Evolutionary conservation across 2,329 filamentous ascomycete genomes (phyloP).

Genomic region (Hansfordia pulvinata): DNA sequence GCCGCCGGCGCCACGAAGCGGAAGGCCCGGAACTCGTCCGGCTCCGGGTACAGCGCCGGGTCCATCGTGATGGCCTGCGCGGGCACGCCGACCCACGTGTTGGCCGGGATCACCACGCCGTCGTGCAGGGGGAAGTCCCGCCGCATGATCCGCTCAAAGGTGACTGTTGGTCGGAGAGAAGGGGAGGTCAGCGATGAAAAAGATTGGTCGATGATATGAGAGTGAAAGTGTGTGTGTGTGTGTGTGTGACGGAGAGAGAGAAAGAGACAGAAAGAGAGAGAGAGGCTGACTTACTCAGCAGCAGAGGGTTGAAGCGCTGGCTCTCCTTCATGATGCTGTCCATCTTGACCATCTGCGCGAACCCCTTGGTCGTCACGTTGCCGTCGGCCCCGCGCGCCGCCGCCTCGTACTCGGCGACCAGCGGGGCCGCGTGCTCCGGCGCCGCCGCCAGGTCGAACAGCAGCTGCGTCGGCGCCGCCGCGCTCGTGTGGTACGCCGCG

Average conservation of each 20-base stretch:
- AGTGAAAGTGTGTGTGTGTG: background rate
- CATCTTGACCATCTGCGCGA: constrained; percentile 14
- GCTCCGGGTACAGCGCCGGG: constrained; percentile 5
- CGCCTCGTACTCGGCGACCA: constrained; percentile 25
- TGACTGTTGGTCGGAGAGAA: too few relatives aligned
- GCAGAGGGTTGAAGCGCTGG: constrained; percentile 14
- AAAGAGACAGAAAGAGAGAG: too few relatives aligned
- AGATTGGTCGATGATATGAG: too few relatives aligned
- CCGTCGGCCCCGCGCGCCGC: too few relatives aligned
- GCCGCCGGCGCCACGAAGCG: too few relatives aligned
- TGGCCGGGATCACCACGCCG: constrained; percentile 14
- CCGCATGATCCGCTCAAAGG: constrained; percentile 8
- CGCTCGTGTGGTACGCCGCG: constrained; percentile 15
- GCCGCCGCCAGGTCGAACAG: constrained; percentile 12
- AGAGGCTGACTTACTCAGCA: constrained; percentile 9
- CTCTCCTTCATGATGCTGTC: constrained; percentile 23
- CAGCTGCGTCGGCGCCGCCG: constrained; percentile 11
- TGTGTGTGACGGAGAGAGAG: background rate
- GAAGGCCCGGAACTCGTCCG: constrained; percentile 11
- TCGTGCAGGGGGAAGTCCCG: constrained; percentile 11
- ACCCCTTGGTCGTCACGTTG: constrained; percentile 4
- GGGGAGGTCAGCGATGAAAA: too few relatives aligned
- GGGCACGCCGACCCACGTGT: constrained; percentile 12
- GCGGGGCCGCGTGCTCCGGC: constrained; percentile 23
- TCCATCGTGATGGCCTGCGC: constrained; percentile 8